Conservation (phyloP, 2,329 filamentous ascomycete species). For the Emericellopsis atlantica region DNA sequence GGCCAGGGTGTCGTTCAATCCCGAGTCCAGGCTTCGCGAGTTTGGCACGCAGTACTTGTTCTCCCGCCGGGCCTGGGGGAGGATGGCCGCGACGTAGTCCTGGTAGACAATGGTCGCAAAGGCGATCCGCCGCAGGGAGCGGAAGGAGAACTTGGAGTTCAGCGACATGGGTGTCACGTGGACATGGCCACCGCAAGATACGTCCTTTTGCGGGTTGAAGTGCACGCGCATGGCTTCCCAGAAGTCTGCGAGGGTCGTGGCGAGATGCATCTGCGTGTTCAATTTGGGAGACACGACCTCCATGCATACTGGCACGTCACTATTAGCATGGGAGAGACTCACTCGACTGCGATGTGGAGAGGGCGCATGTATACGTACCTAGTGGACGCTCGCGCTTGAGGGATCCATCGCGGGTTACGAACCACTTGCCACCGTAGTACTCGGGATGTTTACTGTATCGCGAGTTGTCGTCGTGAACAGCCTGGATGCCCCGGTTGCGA, state of each 20-base stretch:
- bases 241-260: conserved; percentile 21
- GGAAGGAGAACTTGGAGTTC: conserved; percentile 20
- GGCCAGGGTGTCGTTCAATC: conserved; percentile 13
- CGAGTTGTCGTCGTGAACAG: conserved; percentile 22
- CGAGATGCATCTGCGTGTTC: conserved; percentile 18
- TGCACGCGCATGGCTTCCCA: conserved; percentile 28
- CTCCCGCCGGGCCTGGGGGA: conserved; percentile 17
- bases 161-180: conserved; percentile 22
- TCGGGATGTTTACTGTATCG: conserved; percentile 26
- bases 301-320: conserved; percentile 19
- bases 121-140: conserved; percentile 21
- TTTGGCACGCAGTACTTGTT: conserved; percentile 23
- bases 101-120: conserved; percentile 21
- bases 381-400: conserved; percentile 21
- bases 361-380: conserved; percentile 11
- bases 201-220: conserved; percentile 21
- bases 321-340: no score
- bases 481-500: conserved; percentile 21
- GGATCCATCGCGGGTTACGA: conserved; percentile 25
- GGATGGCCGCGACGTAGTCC: conserved; percentile 17
- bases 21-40: conserved; percentile 15
- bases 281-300: conserved; percentile 26
- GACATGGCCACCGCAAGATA: conserved; percentile 24
- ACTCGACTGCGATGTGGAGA: not conserved
- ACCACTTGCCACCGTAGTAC: conserved; percentile 28